Base-by-base conservation (phyloP, 2,329 filamentous ascomycete species). In the Blastomyces silverae region DNA sequence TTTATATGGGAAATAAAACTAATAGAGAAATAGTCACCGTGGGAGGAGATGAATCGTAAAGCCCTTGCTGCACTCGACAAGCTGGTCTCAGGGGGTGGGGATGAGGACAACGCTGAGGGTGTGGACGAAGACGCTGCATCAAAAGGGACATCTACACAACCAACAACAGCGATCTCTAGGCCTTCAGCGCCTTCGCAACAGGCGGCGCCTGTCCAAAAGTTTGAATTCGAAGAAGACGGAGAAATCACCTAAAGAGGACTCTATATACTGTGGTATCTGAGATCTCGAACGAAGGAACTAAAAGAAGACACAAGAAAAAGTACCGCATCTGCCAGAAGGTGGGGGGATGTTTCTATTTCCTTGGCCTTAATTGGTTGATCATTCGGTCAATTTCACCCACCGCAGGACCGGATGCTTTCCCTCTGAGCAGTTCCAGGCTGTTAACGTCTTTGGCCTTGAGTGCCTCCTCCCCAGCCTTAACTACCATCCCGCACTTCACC, bases 381-480 rank as follows among this genome's bases (percentile, higher is more conserved):
- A 97, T 80, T 71, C 89, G 84, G 78, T 97, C 92, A 76, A 97
- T 90, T 77, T 97, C 93, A 67, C 86, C 86, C 28, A 84, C 79
- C 62, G 88, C 87, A 44, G 83, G 84, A 62, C 86, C 85, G 6
- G 86, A 89, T 20, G 91, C 92, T 69, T 89, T 91, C 65, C 85
- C 84, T 69, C 91, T 82, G 68, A 97, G 78, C 62, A 87, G 82
- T 70, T 89, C 85, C 78, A 95, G 86, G n/a, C 87, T 80, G 70
- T 87, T 88, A 60, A 85, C 80, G 74, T 99, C 90, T 77, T 90
- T 95, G 66, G 85, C 83, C 79, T 87, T 91, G 66, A 92, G 83
- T 2, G 94, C 93, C 79, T 97, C 94, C 78, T 97, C 92, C 3
- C 89, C 94, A 2, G 94, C 94, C 78, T 91, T 92, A 37, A 89